Conservation (phyloP, 495 filamentous ascomycete genomes). For the Aspergillus asperescens region DNA sequence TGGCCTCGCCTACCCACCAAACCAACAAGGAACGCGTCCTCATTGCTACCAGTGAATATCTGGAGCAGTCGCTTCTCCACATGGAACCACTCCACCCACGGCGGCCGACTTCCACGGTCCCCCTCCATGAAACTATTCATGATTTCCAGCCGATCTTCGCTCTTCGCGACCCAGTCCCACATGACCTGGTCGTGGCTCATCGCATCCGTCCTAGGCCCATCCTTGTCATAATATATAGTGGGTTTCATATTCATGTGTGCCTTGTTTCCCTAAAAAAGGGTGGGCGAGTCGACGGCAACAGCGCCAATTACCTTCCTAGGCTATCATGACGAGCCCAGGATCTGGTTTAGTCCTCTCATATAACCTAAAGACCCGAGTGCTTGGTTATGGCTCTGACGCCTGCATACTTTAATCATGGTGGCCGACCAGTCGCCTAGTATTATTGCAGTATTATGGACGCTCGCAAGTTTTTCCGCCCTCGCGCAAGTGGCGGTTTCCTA, state of each 20-base stretch:
- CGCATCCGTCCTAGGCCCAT: conserved; percentile 14
- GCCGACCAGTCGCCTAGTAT: background rate
- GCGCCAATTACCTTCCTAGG: background rate
- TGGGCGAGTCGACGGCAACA: background rate
- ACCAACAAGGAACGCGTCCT: conserved; percentile 44
- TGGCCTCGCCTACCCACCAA: conserved; percentile 45
- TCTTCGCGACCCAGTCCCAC: conserved; percentile 26
- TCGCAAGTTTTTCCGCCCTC: conserved; percentile 7
- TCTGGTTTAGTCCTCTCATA: too few relatives aligned
- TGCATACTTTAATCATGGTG: background rate
- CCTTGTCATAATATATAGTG: too few relatives aligned
- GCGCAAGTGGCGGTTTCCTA: conserved; percentile 10
- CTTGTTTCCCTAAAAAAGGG: too few relatives aligned
- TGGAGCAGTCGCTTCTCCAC: conserved; percentile 19
- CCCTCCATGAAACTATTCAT: conserved; percentile 27
- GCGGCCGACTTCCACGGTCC: conserved; percentile 14
- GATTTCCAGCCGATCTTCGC: conserved; percentile 1
- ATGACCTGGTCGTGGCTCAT: conserved; percentile 6
- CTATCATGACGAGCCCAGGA: background rate
- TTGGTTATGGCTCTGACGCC: too few relatives aligned
- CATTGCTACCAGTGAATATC: conserved; percentile 8
- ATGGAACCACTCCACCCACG: conserved; percentile 33
- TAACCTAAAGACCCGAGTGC: too few relatives aligned
- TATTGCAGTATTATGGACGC: conserved; percentile 6
- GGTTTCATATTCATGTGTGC: background rate